These are phyloP conservation scores for Ganoderma lucidum DNA, from an alignment of 1,284 basidiomycete species.

Conservation along the genomic window DNA sequence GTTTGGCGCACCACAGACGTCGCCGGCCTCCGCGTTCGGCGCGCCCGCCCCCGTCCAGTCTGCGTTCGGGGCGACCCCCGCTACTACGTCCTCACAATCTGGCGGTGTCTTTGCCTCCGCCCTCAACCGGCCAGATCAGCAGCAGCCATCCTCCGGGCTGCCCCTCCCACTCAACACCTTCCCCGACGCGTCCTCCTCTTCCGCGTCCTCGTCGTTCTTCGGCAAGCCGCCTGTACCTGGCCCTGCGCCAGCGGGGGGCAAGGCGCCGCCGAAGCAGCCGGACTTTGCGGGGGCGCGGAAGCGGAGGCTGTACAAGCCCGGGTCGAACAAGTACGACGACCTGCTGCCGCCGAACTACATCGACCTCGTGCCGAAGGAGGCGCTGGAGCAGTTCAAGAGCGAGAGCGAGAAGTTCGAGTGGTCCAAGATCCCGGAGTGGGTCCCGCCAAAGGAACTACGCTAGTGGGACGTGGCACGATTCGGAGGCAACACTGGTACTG, in stretches of 20 bases:
- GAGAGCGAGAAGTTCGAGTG: conserved; percentile 68
- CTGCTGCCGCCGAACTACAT: conserved; percentile 67
- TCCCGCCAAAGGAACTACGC: conserved; percentile 78
- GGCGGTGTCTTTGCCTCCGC: conserved; percentile 1
- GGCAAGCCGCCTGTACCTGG: conserved; percentile 13
- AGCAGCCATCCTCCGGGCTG: neutral
- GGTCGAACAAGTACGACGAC: conserved; percentile 61
- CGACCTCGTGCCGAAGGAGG: conserved; percentile 58
- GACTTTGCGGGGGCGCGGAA: conserved; percentile 51
- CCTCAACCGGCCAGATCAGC: neutral
- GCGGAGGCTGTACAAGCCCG: conserved; percentile 52
- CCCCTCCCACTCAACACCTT: neutral
- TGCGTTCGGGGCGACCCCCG: conserved; percentile 45
- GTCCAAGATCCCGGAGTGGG: conserved; percentile 79
- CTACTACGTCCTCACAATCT: conserved; percentile 39
- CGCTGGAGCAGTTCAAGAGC: conserved; percentile 65
- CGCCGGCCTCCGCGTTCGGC: conserved; percentile 43
- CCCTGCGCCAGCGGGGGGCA: conserved; percentile 1
- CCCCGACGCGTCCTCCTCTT: neutral
- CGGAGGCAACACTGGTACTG: too few species aligned
- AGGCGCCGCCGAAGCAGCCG: conserved; percentile 40
- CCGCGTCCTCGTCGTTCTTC: neutral
- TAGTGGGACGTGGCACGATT: conserved; percentile 33
- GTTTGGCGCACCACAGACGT: conserved; percentile 41
- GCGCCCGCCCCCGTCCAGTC: conserved; percentile 34